Evolutionary conservation across 2,329 filamentous ascomycete species (phyloP), one percentile per base, ranked within the genome.

Genomic region (Phyllosticta paracitricarpa): DNA sequence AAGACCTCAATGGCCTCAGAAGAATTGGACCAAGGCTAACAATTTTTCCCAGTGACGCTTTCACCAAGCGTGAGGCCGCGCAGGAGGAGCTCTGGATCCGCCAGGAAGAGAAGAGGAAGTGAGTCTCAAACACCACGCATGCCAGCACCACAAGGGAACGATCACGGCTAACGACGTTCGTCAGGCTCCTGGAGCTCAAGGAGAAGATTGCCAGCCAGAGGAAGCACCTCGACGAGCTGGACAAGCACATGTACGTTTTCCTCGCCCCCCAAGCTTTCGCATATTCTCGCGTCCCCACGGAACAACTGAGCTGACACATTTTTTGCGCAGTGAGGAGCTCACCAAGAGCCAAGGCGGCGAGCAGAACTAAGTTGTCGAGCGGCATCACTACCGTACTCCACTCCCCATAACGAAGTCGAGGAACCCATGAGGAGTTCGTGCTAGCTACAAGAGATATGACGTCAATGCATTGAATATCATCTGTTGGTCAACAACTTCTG

Each of bases 41-140:
- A 4, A 10, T 14, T 35, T 30, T 7, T 35, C 25, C 19, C 67
- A 96, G 93, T 69, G 93, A 99, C 73, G 85, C 90, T 62, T 99
- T 97, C 84, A 90, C 87, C 79, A 88, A 88, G 79, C 91, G 94
- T 69, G 94, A 99, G 79, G 84, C 87, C 73, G 93, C 93, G 67
- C 82, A 80, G 73, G 94, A 97, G 80, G 87, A 91, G 75, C 84
- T 84, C 68, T 89, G 89, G 78, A 91, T 99, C 78, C 85, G 85
- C 71, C 81, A 89, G 79, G 89, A 91, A 73, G 94, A 97, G 84
- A 85, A 86, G 79, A 86, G 92, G 80, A 97, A 96, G 90, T 76
- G 69, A 66, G 72, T 68, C 22, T 26, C 24, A 30, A 17, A 3
- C 10, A 54, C 22, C 51, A 54, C 17, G 5, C 5, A 25, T 22